Base-by-base conservation (phyloP, 371 early-diverging fungal genomes). In the Dinochytrium kinnereticum region DNA sequence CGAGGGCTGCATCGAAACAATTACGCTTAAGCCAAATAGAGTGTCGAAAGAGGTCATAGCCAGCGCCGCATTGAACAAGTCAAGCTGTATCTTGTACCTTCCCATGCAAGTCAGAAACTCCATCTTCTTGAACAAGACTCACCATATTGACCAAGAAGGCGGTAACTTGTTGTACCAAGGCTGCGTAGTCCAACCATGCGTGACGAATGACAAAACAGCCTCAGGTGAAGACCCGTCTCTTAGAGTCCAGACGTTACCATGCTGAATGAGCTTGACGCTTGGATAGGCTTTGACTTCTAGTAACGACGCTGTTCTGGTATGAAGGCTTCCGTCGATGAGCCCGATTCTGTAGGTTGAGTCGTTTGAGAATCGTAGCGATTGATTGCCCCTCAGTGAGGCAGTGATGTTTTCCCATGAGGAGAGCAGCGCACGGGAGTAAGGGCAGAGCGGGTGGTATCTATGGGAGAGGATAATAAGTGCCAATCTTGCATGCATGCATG, bases 231-330 rank as follows among this genome's bases (percentile, higher is more conserved):
- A 36, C 37, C 69, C 68, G 1, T 69, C 69, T 21, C 64, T 36
- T n/a, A 61, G 38, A 17, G 70, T 74, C 74, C 74, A 74, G 0
- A 74, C 69, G 24, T 50, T 31, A 5, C 74, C 74, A 15, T 69
- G 59, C 31, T 74, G 74, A 0, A 74, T 19, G 17, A 74, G 74
- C 31, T 74, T 74, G 7, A 74, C 64, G 38, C 64, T 51, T 15
- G 74, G 74, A 34, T 69, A 74, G n/a, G 69, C 64, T 51, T 69
- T 68, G 1, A 74, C 61, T 53, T 74, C 74, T 15, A 74, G 64
- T 19, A 74, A 30, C 24, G 74, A 69, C 15, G 74, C 61, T 1
- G 64, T 69, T 50, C 40, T 28, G 2, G 74, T 69, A 38, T 74
- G 69, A 15, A 28, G 38, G 33, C 26, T 13, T 19, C 40, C 74